Conservation (phyloP, 2,329 filamentous ascomycete species). For the Monilinia polystroma region DNA sequence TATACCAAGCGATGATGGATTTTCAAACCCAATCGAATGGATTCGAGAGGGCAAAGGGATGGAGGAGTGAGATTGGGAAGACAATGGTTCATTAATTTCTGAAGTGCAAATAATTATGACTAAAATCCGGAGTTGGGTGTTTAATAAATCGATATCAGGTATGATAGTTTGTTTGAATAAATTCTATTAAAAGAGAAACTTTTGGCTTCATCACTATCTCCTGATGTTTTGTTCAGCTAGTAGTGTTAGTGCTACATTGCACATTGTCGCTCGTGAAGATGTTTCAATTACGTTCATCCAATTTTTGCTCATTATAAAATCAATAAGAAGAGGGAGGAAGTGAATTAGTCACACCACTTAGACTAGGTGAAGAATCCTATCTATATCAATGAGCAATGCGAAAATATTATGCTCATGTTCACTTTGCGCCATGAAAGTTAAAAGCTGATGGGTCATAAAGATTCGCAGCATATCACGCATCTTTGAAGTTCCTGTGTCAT, state of each 20-base stretch:
- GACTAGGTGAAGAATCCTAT: too few relatives aligned
- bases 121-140: constrained; percentile 1
- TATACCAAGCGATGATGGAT: constrained; percentile 74
- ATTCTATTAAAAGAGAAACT: background rate
- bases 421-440: too few relatives aligned
- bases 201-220: background rate
- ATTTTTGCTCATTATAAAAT: too few relatives aligned
- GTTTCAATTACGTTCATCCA: background rate
- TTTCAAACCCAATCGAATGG: constrained; percentile 72
- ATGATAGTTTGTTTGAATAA: background rate
- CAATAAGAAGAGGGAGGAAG: too few relatives aligned
- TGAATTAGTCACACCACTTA: too few relatives aligned
- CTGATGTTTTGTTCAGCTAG: background rate
- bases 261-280: background rate
- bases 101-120: too few relatives aligned
- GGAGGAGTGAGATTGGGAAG: constrained; percentile 87
- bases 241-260: background rate
- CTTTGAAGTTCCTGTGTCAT: too few relatives aligned
- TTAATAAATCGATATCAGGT: background rate
- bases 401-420: too few relatives aligned
- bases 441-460: too few relatives aligned
- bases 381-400: too few relatives aligned
- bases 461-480: too few relatives aligned
- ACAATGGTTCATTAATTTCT: constrained; percentile 28
- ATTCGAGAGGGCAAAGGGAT: constrained; percentile 75